Evolutionary conservation across 164 flowering plant species (phyloP).

Genomic region (Aristolochia californica): DNA sequence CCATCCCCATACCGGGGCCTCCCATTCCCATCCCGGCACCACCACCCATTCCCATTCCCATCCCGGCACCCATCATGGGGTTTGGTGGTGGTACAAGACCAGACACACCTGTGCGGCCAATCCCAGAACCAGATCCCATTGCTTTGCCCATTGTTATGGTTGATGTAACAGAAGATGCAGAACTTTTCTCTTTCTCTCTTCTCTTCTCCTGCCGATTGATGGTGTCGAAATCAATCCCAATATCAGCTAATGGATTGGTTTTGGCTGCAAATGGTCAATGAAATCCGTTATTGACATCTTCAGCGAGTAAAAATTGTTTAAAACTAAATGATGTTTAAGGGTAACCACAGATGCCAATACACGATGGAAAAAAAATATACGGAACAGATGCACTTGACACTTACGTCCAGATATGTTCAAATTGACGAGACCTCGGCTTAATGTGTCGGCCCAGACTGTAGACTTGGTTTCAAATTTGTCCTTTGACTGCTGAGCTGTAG

Average conservation of each 20-base stretch:
- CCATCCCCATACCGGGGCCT: conserved; percentile 5
- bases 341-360: not conserved
- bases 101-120: conserved; percentile 86
- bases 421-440: conserved; percentile 86
- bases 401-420: conserved; percentile 94
- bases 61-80: conserved; percentile 43
- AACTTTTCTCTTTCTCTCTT: conserved; percentile 51
- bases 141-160: conserved; percentile 88
- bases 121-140: conserved; percentile 97
- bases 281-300: not conserved
- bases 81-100: conserved; percentile 45
- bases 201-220: conserved; percentile 87
- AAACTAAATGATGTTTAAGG: not conserved
- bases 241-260: conserved; percentile 82
- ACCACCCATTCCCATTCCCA: conserved; percentile 25
- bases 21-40: conserved; percentile 6
- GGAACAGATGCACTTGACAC: conserved; percentile 16
- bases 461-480: conserved; percentile 91
- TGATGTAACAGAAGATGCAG: conserved; percentile 44
- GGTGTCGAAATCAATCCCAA: conserved; percentile 95
- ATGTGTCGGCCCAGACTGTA: conserved; percentile 91
- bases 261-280: conserved; percentile 55
- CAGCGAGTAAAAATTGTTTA: not conserved
- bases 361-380: not conserved
- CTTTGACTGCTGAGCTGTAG: conserved; percentile 44